Conservation (phyloP, 768 basidiomycete species). For the Baorangia bicolor region DNA sequence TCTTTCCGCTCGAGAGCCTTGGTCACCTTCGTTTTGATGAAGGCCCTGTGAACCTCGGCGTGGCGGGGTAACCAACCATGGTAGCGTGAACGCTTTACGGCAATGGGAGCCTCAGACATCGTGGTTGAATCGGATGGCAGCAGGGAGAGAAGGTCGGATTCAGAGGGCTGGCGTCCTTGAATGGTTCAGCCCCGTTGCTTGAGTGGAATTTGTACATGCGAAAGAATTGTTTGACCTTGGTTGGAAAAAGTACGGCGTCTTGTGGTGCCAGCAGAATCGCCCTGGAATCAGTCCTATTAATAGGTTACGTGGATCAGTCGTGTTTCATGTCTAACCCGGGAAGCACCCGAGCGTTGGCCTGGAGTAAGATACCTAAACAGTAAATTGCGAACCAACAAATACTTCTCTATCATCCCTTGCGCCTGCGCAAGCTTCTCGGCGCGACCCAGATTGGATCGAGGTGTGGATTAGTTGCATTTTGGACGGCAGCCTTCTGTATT, state of each 20-base stretch:
- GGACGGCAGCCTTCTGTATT: too few species aligned
- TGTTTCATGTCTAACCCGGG: too few species aligned
- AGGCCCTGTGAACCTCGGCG: not conserved
- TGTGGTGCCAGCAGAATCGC: too few species aligned
- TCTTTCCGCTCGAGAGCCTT: not conserved
- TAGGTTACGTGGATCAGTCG: too few species aligned
- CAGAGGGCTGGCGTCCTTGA: not conserved
- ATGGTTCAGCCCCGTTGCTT: not conserved
- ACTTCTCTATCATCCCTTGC: too few species aligned
- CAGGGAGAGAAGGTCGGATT: not conserved
- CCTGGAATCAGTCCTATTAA: too few species aligned
- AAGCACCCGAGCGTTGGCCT: too few species aligned
- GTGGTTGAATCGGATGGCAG: not conserved
- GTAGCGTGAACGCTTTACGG: not conserved
- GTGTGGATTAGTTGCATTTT: too few species aligned
- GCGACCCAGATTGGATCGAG: too few species aligned
- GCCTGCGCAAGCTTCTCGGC: too few species aligned
- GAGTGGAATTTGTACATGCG: not conserved
- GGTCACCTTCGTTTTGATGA: not conserved
- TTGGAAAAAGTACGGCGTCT: not conserved
- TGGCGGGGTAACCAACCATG: conserved; percentile 1
- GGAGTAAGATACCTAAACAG: too few species aligned
- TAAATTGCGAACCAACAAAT: too few species aligned
- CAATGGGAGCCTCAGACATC: not conserved
- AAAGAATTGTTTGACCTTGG: not conserved